Conservation (phyloP, 805 yeast genomes). For the Cyberlindnera xylosilytica region DNA sequence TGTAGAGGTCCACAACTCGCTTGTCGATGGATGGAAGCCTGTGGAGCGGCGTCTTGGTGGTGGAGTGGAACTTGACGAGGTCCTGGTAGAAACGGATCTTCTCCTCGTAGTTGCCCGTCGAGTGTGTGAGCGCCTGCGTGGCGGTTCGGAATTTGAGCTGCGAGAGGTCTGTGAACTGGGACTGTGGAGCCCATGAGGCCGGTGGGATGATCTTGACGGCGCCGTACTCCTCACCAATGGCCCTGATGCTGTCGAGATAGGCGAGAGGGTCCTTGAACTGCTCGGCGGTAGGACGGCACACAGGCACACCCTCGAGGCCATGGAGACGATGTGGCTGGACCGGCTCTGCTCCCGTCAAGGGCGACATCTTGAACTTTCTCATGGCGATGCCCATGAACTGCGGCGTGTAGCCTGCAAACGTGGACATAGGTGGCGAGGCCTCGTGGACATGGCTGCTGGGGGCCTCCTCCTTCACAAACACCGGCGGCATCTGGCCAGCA, state of each 20-base stretch:
- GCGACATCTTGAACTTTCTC: not conserved
- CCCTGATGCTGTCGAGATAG: slow-evolving; percentile 45
- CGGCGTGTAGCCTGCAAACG: not conserved
- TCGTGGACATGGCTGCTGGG: too few relatives aligned
- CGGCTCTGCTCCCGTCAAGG: not conserved
- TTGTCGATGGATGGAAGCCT: slow-evolving; percentile 68
- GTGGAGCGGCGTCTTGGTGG: slow-evolving; percentile 27
- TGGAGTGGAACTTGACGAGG: slow-evolving; percentile 40
- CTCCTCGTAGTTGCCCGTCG: slow-evolving; percentile 36
- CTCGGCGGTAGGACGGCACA: slow-evolving; percentile 36
- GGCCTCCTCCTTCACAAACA: not conserved
- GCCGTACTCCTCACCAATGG: slow-evolving; percentile 50
- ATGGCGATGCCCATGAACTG: not conserved
- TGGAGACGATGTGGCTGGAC: not conserved
- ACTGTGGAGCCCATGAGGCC: slow-evolving; percentile 30
- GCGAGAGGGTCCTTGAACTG: slow-evolving; percentile 56
- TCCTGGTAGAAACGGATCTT: slow-evolving; percentile 46
- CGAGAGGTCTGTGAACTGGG: slow-evolving; percentile 39
- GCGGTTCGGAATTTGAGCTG: slow-evolving; percentile 50
- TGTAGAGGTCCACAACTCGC: slow-evolving; percentile 60
- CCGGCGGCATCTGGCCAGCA: too few relatives aligned
- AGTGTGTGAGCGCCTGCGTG: slow-evolving; percentile 44
- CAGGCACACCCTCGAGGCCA: slow-evolving; percentile 2
- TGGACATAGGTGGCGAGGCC: not conserved
- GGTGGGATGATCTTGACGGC: slow-evolving; percentile 69